Evolutionary conservation across 768 basidiomycete genomes (phyloP), one percentile per base, ranked within the genome.

Genomic region (Tephrocybe sp.): DNA sequence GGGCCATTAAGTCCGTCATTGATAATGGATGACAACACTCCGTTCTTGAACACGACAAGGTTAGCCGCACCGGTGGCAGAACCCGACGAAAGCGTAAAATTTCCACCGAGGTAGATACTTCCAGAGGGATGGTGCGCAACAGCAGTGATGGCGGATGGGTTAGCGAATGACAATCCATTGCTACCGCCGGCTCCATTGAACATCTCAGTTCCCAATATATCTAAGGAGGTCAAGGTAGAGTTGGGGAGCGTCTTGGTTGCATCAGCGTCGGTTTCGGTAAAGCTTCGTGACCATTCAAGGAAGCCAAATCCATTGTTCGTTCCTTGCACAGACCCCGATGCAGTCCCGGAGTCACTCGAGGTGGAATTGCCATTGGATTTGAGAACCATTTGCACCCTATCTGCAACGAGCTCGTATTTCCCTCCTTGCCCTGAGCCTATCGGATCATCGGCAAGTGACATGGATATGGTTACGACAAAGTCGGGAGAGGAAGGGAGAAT

Each of bases 401-500:
- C 91, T 3, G 96, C 96, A 9, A 98, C 86, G 26, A 98, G 69
- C 46, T 86, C 80, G 65, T 84, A 96, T 54, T 83, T 68, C n/a
- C 85, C 86, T 39, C 78, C 74, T 59, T 81, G 73, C 5, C 84
- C 88, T 37, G 67, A 69, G 10, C 88, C 91, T 1, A 61, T 64
- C 1, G 94, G 89, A 14, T 73, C 68, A 47, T 79, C 74, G 2
- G 86, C 84, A 42, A 98, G 75, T 4, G 80, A 76, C 80, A 98
- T 85, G 4, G 78, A 78, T 56, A 98, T 77, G 0, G 86, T 89
- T 18, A 83, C 80, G 25, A 81, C 81, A 65, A 93, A 96, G 41
- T 79, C 64, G 5, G 82, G 74, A 3, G 86, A 80, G 0, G 87
- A 78, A 4, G 90, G 88, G n/a, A 86, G 73, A 41, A 98, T 78